Conservation (phyloP, 164 flowering plant species). For the Echeveria elegans region DNA sequence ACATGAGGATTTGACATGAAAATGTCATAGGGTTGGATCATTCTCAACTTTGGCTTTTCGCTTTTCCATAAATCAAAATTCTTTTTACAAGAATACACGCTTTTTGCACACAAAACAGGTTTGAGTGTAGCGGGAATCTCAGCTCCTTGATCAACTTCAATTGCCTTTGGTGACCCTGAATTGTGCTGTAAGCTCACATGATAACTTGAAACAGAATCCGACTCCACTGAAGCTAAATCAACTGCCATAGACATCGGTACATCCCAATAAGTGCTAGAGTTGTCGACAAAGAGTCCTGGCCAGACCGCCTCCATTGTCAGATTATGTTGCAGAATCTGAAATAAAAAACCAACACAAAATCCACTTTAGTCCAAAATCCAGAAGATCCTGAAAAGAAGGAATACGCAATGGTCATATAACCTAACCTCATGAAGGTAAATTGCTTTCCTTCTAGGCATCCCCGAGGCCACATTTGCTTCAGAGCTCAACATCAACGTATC, state of each 20-base stretch:
- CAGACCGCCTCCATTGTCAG: conserved; percentile 55
- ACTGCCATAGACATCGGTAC: conserved; percentile 59
- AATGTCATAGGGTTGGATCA: conserved; percentile 72
- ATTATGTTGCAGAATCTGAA: conserved; percentile 73
- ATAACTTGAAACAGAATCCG: conserved; percentile 59
- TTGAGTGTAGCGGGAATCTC: conserved; percentile 31
- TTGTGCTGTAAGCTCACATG: conserved; percentile 52
- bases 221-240: conserved; percentile 63
- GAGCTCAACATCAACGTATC: conserved; percentile 44
- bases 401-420: neutral
- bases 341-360: conserved; percentile 2
- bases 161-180: conserved; percentile 37
- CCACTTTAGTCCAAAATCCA: neutral
- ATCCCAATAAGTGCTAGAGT: conserved; percentile 68
- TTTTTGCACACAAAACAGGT: conserved; percentile 52
- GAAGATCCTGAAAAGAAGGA: neutral
- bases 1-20: conserved; percentile 72
- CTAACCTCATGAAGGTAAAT: conserved; percentile 62
- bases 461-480: conserved; percentile 36
- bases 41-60: conserved; percentile 46
- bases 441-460: conserved; percentile 46
- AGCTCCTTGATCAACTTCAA: conserved; percentile 29
- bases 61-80: conserved; percentile 66
- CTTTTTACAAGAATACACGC: conserved; percentile 50
- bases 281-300: conserved; percentile 73